phyloP scores from a whole-genome alignment of 495 filamentous ascomycete genomes.

The Xylaria venustula region DNA sequence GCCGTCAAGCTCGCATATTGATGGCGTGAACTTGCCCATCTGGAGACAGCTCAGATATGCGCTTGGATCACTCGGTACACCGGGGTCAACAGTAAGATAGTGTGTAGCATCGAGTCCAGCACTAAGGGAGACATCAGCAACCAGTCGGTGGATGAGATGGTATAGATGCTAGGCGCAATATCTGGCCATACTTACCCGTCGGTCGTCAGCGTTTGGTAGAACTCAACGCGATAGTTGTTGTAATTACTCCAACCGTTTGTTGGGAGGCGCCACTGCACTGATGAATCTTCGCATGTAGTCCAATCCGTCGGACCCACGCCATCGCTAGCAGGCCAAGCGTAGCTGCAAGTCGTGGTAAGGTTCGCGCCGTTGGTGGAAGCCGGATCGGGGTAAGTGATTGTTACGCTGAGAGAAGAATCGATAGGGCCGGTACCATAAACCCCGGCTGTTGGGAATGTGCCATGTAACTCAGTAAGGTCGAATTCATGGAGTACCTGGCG shows the following conservation, averaged over 20 bases:
- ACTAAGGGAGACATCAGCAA: slow-evolving; percentile 5
- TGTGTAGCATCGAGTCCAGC: slow-evolving; percentile 23
- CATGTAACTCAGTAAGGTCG: slow-evolving; percentile 20
- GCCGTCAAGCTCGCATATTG: slow-evolving; percentile 20
- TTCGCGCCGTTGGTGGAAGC: slow-evolving; percentile 60
- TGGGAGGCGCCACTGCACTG: slow-evolving; percentile 21
- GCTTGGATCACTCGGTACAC: slow-evolving; percentile 23
- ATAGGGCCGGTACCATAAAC: slow-evolving; percentile 18
- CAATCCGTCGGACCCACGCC: slow-evolving; percentile 21
- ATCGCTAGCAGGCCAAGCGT: slow-evolving; percentile 17
- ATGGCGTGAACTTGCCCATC: slow-evolving; percentile 29
- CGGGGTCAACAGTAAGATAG: slow-evolving; percentile 10
- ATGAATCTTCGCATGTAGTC: slow-evolving; percentile 16
- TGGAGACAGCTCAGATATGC: slow-evolving; percentile 24
- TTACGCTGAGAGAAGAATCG: slow-evolving; percentile 20
- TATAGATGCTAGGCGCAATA: neutral
- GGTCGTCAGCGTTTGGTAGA: slow-evolving; percentile 18
- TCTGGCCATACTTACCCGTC: slow-evolving; percentile 19
- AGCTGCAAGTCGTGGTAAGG: slow-evolving; percentile 24
- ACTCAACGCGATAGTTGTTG: slow-evolving; percentile 21
- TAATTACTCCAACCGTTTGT: slow-evolving; percentile 19
- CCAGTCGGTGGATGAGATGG: neutral
- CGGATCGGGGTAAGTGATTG: slow-evolving; percentile 67
- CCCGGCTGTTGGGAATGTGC: slow-evolving; percentile 18
- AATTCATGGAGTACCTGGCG: slow-evolving; percentile 18